Percentiles rank a stretch among this genome's conserved stretches.
phyloP scores from a whole-genome alignment of 2,329 filamentous ascomycete species.

The Ustilaginoidea virens region DNA sequence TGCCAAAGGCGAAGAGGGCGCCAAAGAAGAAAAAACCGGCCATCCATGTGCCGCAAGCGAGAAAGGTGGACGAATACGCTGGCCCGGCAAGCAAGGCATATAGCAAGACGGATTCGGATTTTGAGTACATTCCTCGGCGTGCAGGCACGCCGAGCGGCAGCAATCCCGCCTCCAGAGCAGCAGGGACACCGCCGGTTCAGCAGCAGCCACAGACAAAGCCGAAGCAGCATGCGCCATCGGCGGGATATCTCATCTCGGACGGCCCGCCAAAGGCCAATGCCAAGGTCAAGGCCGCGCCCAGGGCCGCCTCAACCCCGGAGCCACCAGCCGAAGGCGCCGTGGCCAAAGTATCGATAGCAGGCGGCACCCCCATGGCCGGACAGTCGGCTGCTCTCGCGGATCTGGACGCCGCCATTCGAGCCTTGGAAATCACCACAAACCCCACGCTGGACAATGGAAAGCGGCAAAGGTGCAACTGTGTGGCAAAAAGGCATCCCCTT shows the following conservation, averaged over 20 bases:
- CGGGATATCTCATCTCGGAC: conserved; percentile 73
- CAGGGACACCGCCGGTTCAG: conserved; percentile 19
- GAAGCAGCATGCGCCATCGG: conserved; percentile 40
- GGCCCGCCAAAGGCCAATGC: conserved; percentile 38
- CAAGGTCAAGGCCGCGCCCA: conserved; percentile 35
- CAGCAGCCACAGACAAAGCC: conserved; percentile 26
- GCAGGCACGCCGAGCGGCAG: conserved; percentile 24
- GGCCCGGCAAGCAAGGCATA: conserved; percentile 56
- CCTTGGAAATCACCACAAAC: conserved; percentile 85
- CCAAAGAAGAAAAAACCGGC: conserved; percentile 42
- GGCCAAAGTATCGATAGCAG: conserved; percentile 60
- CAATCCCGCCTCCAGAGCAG: conserved; percentile 20
- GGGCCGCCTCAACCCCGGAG: conserved; percentile 39
- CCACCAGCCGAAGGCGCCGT: conserved; percentile 31
- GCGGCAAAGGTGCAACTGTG: conserved; percentile 67
- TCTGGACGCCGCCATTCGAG: conserved; percentile 67
- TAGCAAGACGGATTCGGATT: conserved; percentile 52
- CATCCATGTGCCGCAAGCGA: conserved; percentile 48
- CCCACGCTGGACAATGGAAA: conserved; percentile 43
- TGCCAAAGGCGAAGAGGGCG: conserved; percentile 32
- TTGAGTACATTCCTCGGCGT: conserved; percentile 54
- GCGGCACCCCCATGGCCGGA: conserved; percentile 70
- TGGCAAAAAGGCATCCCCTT: conserved; percentile 73
- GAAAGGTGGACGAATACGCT: conserved; percentile 43
- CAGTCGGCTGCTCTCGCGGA: conserved; percentile 58